Percentiles rank a stretch among this genome's conserved stretches.
Evolutionary conservation across 1,139 yeast genomes (phyloP).

Genomic region (Yarrowia galli): DNA sequence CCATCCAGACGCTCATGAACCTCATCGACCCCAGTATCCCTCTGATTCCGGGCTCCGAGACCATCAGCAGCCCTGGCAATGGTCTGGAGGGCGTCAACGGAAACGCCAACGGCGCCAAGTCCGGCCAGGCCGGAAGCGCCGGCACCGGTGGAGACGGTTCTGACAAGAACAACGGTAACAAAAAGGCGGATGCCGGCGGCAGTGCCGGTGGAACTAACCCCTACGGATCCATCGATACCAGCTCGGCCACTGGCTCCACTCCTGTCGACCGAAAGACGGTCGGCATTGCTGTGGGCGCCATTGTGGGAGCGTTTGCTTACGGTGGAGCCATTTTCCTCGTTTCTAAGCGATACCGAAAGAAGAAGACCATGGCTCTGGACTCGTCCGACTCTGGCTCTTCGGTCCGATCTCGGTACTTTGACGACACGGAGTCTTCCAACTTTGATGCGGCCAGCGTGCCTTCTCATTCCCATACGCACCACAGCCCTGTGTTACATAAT

Average conservation of each 20-base stretch:
- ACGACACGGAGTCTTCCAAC: conserved; percentile 34
- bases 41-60: conserved; percentile 44
- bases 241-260: conserved; percentile 41
- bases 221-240: conserved; percentile 40
- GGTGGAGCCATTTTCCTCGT: conserved; percentile 51
- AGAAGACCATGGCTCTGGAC: conserved; percentile 41
- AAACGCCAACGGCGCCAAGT: conserved; percentile 15
- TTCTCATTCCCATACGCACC: conserved; percentile 11
- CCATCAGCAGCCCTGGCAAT: conserved; percentile 11
- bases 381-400: conserved; percentile 34
- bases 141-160: conserved; percentile 12
- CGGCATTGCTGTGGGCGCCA: conserved; percentile 54
- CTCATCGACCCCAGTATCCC: conserved; percentile 54
- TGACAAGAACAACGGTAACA: conserved; percentile 15
- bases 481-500: conserved; percentile 3
- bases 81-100: conserved; percentile 24
- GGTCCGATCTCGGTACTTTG: conserved; percentile 32
- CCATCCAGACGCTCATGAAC: conserved; percentile 50
- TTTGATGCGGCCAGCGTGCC: conserved; percentile 24
- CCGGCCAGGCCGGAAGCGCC: conserved; percentile 12
- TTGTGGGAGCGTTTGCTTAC: conserved; percentile 51
- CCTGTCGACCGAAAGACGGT: conserved; percentile 48
- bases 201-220: conserved; percentile 18
- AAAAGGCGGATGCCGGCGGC: conserved; percentile 41
- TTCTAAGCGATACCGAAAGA: conserved; percentile 48